phyloP scores from a whole-genome alignment of 345 rosid species.

The Rhodamnia argentea region DNA sequence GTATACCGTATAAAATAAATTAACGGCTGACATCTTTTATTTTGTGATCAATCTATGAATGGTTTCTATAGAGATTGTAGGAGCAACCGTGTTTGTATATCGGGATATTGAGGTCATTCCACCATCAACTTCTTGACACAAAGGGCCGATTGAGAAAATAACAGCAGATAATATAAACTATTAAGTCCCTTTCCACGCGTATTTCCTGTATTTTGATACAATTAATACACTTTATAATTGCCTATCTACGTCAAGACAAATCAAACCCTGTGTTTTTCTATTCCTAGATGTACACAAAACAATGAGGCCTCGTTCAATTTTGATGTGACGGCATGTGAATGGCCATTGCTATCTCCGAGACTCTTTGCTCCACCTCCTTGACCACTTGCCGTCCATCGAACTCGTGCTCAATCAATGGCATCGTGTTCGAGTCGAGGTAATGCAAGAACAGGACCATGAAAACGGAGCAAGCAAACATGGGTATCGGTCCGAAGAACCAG shows the following conservation, averaged over 20 bases:
- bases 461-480: constrained; percentile 53
- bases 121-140: neutral
- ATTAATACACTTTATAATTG: neutral
- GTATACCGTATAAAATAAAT: too few relatives aligned
- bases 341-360: neutral
- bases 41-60: neutral
- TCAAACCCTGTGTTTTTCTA: neutral
- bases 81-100: neutral
- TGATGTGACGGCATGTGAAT: neutral
- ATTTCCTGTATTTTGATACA: neutral
- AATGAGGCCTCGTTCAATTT: neutral
- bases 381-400: neutral
- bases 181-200: neutral
- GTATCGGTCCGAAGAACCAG: constrained; percentile 88
- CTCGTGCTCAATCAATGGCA: constrained; percentile 16
- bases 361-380: neutral
- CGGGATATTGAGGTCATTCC: neutral
- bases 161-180: neutral
- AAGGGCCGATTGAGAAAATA: neutral
- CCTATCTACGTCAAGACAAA: neutral
- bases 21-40: neutral
- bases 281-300: neutral
- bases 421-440: constrained; percentile 38
- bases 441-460: constrained; percentile 38
- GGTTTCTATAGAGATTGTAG: neutral